Percentiles rank a stretch among this genome's conserved stretches.
These are phyloP conservation scores for Lobosporangium transversale DNA, from an alignment of 192 early-diverging fungal genomes.

Conservation along the genomic window DNA sequence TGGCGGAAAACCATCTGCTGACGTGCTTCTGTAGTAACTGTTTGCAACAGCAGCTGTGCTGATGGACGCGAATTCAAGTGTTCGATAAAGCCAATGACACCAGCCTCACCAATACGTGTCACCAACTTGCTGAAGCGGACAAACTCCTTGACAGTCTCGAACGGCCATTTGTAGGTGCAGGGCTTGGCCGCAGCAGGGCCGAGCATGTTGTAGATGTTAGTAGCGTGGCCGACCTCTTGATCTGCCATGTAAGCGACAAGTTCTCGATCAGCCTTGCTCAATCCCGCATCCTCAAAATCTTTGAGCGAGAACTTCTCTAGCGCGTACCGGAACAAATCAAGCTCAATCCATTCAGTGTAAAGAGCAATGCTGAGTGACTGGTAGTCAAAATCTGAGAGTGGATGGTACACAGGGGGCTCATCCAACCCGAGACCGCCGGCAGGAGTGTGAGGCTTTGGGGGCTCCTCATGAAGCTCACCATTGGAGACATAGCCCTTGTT, in stretches of 20 bases:
- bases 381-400: constrained; percentile 41
- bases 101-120: constrained; percentile 42
- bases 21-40: constrained; percentile 47
- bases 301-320: constrained; percentile 25
- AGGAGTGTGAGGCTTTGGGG: constrained; percentile 35
- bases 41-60: constrained; percentile 29
- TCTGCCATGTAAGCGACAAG: constrained; percentile 51
- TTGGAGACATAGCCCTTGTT: constrained; percentile 11
- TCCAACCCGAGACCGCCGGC: constrained; percentile 27
- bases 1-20: constrained; percentile 52
- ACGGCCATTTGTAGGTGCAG: constrained; percentile 7
- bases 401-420: constrained; percentile 30
- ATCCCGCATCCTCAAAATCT: constrained; percentile 32
- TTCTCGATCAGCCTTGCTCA: constrained; percentile 22
- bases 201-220: constrained; percentile 41
- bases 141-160: constrained; percentile 21
- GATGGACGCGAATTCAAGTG: constrained; percentile 39
- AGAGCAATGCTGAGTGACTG: constrained; percentile 39
- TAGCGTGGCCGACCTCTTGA: constrained; percentile 47
- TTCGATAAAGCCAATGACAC: constrained; percentile 45
- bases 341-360: constrained; percentile 50
- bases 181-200: constrained; percentile 19
- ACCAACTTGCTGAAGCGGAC: constrained; percentile 14
- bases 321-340: constrained; percentile 47
- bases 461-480: background rate